Evolutionary conservation across 306 rosid species (phyloP).

Genomic region (Dalbergia cultrata): DNA sequence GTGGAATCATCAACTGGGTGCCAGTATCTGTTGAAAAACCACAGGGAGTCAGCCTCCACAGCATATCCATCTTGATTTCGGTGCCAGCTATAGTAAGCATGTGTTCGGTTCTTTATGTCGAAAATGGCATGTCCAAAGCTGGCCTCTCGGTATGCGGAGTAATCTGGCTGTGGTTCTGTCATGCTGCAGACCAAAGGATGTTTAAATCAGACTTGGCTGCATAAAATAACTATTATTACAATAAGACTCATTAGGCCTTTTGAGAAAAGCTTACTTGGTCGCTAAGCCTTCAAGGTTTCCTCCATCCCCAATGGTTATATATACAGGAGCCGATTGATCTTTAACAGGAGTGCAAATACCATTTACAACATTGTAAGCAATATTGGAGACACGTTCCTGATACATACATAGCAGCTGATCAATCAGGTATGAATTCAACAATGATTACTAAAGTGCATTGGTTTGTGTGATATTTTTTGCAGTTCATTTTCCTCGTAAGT

Average conservation of each 20-base stretch:
- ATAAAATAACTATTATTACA: background rate
- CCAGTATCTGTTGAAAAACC: conserved; percentile 80
- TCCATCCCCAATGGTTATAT: conserved; percentile 93
- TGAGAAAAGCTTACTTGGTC: conserved; percentile 64
- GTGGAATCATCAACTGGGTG: conserved; percentile 73
- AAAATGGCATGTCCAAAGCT: conserved; percentile 91
- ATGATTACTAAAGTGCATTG: background rate
- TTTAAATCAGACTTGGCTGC: background rate
- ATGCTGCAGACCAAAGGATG: conserved; percentile 62
- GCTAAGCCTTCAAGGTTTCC: conserved; percentile 93
- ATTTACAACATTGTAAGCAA: conserved; percentile 73
- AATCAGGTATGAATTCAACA: background rate
- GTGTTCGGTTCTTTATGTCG: conserved; percentile 82
- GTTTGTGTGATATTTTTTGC: background rate
- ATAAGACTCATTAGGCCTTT: background rate
- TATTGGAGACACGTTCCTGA: conserved; percentile 87
- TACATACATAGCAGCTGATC: background rate
- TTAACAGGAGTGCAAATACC: conserved; percentile 74
- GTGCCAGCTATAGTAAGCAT: conserved; percentile 83
- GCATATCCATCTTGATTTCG: conserved; percentile 80
- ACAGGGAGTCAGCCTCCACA: conserved; percentile 71
- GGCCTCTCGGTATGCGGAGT: conserved; percentile 85
- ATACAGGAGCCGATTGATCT: conserved; percentile 86
- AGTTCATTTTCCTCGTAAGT: background rate
- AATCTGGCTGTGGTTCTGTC: conserved; percentile 83